Percentiles rank a stretch among this genome's conserved stretches.
Conservation (phyloP, 2,329 filamentous ascomycete genomes). For the Curvularia spicifera region DNA sequence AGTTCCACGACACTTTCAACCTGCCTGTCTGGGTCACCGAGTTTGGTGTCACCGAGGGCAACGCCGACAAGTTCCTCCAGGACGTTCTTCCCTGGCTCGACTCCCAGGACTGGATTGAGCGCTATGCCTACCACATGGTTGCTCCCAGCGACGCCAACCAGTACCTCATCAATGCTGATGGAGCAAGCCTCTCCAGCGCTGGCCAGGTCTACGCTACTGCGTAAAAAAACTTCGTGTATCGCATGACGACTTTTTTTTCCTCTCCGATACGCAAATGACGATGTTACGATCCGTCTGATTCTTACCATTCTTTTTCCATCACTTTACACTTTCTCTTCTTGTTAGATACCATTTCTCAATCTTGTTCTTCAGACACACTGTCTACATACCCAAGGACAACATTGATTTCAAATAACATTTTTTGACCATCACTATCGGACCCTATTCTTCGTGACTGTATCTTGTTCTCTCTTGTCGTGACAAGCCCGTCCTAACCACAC, state of each 20-base stretch:
- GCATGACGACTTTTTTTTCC: not conserved
- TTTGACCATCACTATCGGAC: not conserved
- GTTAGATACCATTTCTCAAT: constrained; percentile 45
- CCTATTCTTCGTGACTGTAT: not conserved
- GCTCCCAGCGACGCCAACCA: constrained; percentile 27
- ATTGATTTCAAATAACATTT: not conserved
- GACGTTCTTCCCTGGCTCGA: constrained; percentile 48
- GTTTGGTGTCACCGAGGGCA: constrained; percentile 40
- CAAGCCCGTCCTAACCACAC: not conserved
- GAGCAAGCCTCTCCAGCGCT: constrained; percentile 28
- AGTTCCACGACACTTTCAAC: constrained; percentile 36
- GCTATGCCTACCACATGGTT: constrained; percentile 45
- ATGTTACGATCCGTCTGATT: constrained; percentile 19
- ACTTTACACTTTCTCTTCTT: constrained; percentile 41
- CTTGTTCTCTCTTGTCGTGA: not conserved
- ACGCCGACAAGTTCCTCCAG: constrained; percentile 38
- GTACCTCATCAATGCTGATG: constrained; percentile 29
- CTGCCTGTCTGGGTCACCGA: constrained; percentile 49
- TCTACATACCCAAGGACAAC: not conserved
- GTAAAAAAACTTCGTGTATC: not conserved
- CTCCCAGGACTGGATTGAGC: constrained; percentile 37
- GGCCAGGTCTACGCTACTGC: constrained; percentile 26
- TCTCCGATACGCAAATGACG: constrained; percentile 9
- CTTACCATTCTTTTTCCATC: not conserved
- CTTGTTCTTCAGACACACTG: constrained; percentile 4